A percentile compares a stretch with the other conserved stretches of the same genome.
These are phyloP conservation scores for Cyberlindnera americana DNA, from an alignment of 805 yeast species.

Conservation along the genomic window DNA sequence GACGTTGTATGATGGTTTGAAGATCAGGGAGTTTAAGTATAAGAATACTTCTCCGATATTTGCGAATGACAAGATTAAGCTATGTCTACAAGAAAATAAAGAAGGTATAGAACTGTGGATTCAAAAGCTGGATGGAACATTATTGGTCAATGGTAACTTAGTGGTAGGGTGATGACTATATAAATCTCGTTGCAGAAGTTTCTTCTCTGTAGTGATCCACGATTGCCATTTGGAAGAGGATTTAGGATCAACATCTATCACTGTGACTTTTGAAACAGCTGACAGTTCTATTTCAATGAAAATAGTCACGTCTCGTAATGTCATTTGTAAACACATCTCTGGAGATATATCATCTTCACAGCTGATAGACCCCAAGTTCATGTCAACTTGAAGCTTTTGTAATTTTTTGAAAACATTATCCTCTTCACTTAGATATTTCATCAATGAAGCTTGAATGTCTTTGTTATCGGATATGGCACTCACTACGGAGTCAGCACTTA, in stretches of 20 bases:
- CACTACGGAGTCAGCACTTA: background rate
- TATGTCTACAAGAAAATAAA: constrained; percentile 16
- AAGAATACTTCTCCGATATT: constrained; percentile 43
- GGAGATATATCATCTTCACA: constrained; percentile 16
- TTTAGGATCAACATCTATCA: constrained; percentile 55
- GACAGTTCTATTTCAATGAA: constrained; percentile 27
- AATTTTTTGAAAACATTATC: constrained; percentile 26
- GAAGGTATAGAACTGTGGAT: constrained; percentile 22
- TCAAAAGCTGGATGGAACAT: constrained; percentile 7
- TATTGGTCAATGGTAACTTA: constrained; percentile 13
- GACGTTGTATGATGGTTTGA: constrained; percentile 14
- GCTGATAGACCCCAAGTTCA: constrained; percentile 2
- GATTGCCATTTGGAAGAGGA: constrained; percentile 41
- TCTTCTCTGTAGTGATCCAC: constrained; percentile 43
- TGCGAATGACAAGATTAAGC: constrained; percentile 30
- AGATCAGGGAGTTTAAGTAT: constrained; percentile 35
- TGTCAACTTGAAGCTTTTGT: constrained; percentile 22
- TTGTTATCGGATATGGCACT: constrained; percentile 1
- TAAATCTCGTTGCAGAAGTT: too few species aligned
- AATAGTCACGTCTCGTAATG: constrained; percentile 36
- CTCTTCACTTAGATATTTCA: constrained; percentile 19
- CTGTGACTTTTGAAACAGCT: constrained; percentile 5
- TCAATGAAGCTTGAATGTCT: constrained; percentile 5
- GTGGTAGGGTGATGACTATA: background rate
- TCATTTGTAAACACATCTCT: constrained; percentile 31